Base-by-base conservation (phyloP, 495 filamentous ascomycete species). In the Penicillium crystallinum region DNA sequence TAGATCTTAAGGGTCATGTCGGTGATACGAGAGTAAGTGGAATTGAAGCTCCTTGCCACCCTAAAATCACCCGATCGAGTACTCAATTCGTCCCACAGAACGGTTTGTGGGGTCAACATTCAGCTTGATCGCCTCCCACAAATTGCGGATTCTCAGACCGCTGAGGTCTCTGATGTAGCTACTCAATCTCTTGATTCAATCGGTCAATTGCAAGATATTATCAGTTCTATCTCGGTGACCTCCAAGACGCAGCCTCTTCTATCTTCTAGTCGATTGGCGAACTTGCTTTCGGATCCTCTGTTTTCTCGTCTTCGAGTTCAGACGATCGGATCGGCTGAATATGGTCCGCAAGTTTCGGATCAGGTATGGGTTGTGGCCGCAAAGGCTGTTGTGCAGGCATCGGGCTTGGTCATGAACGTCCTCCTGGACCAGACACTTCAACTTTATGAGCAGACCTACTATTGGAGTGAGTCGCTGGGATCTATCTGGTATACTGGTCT, bases 351-450 rank as follows among this genome's bases (percentile, higher is more conserved):
- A 62, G 83, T 88, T 59, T 70, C 77, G 27, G 88, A 97, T 52
- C 74, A 95, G 49, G 84, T 93, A 68, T 97, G 93, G 93, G 68
- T 96, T 21, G 70, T 96, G 19, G 78, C 90, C 8, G 85, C 84
- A 61, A 98, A 97, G 66, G 91, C 90, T 2, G 86, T 91, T 0
- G 78, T 87, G 21, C 91, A 95, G 61, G 83, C 83, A 0, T 91
- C 95, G 54, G 92, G 93, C 1, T 63, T 88, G 15, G 71, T 91
- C 14, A 68, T 97, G 54, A 79, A 82, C 54, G 79, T 77, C 0
- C 72, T 97, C 2, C 70, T 96, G 5, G 83, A 90, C 25, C 84
- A 90, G 54, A 90, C 88, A 14, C 81, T 93, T n/a, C 81, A 82
- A 0, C 59, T 98, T 8, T 83, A 81, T 47, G 84, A 93, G 36